Conservation (phyloP, 208 protist genomes). For the Polymyxa betae region DNA sequence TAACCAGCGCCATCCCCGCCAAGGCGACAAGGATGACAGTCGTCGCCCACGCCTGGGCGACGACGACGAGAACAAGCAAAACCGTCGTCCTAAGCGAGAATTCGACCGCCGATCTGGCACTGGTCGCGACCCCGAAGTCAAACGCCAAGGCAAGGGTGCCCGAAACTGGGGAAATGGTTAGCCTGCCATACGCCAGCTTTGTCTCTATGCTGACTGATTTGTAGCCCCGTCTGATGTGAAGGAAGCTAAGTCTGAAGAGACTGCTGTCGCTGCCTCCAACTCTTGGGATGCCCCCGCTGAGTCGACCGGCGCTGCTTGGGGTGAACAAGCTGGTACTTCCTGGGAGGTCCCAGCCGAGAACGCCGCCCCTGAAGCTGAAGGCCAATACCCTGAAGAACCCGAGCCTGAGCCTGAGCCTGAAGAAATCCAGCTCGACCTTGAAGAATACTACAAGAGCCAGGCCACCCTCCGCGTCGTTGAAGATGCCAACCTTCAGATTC, state of each 20-base stretch:
- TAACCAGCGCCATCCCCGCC: not conserved
- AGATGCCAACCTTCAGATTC: slow-evolving; percentile 5
- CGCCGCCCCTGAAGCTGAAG: not conserved
- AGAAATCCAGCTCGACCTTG: not conserved
- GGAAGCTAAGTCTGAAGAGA: not conserved
- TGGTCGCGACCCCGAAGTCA: slow-evolving; percentile 19
- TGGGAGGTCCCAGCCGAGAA: not conserved
- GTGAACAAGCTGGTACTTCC: not conserved
- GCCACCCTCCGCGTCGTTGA: slow-evolving; percentile 19
- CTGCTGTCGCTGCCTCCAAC: not conserved
- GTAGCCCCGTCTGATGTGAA: not conserved
- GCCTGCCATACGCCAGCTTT: not conserved
- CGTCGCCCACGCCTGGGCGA: not conserved
- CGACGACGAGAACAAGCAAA: not conserved
- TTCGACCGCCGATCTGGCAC: slow-evolving; percentile 34
- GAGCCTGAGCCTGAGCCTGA: not conserved
- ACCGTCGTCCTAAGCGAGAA: slow-evolving; percentile 41
- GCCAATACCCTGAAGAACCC: not conserved
- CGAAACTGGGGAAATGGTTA: slow-evolving; percentile 25
- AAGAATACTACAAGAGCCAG: not conserved
- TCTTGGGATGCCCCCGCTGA: not conserved
- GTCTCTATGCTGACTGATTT: not conserved
- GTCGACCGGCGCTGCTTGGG: not conserved
- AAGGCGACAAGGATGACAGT: not conserved
- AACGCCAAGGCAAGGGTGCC: slow-evolving; percentile 14